Evolutionary conservation across 768 basidiomycete genomes (phyloP).

Genomic region (Podaxis carcinomalis): DNA sequence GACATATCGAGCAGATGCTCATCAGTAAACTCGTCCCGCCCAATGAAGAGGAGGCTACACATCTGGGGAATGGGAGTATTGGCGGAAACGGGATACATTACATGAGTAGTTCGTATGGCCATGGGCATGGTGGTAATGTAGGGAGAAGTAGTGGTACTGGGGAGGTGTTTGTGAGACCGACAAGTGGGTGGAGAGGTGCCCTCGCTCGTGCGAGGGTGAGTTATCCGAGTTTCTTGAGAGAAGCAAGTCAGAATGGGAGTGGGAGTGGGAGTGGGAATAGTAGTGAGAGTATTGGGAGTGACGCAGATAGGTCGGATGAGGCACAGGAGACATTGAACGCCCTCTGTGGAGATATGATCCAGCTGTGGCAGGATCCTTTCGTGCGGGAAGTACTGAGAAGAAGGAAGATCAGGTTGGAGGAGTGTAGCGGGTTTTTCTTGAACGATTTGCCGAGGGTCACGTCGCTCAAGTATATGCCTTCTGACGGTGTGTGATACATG

Average conservation of each 20-base stretch:
- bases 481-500: slow-evolving; percentile 45
- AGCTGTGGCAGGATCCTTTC: slow-evolving; percentile 61
- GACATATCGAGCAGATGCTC: slow-evolving; percentile 65
- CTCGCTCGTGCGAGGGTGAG: slow-evolving; percentile 41
- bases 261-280: slow-evolving; percentile 26
- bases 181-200: slow-evolving; percentile 61
- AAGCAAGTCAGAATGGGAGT: slow-evolving; percentile 9
- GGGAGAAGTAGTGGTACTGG: slow-evolving; percentile 20
- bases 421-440: slow-evolving; percentile 75
- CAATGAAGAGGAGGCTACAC: slow-evolving; percentile 56
- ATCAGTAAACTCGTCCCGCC: slow-evolving; percentile 67
- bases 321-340: slow-evolving; percentile 56
- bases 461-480: slow-evolving; percentile 57
- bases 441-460: slow-evolving; percentile 67
- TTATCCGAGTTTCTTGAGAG: slow-evolving; percentile 22
- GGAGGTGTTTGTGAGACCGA: slow-evolving; percentile 64
- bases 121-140: not conserved
- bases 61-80: slow-evolving; percentile 19
- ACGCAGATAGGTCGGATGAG: slow-evolving; percentile 35
- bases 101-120: slow-evolving; percentile 12
- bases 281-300: slow-evolving; percentile 40
- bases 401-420: slow-evolving; percentile 63
- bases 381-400: slow-evolving; percentile 51
- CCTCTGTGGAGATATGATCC: slow-evolving; percentile 59
- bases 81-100: slow-evolving; percentile 19